phyloP scores from a whole-genome alignment of 257 asterid species.

The Hygrophila difformis region DNA sequence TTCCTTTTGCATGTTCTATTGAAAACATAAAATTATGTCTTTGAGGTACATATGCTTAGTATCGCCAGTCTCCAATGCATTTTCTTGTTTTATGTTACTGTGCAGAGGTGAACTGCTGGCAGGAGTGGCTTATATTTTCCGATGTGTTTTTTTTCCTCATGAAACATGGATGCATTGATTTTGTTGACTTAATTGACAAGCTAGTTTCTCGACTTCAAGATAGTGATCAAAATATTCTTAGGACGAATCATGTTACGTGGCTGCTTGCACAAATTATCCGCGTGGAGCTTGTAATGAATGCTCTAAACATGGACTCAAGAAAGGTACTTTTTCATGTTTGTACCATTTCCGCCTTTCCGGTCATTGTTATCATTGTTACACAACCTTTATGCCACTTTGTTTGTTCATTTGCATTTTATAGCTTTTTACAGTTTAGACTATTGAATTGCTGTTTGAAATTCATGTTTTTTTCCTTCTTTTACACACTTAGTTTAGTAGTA shows the following conservation, averaged over 20 bases:
- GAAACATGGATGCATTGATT: conserved; percentile 95
- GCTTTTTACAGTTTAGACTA: too few species aligned
- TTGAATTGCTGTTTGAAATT: too few species aligned
- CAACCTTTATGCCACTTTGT: too few species aligned
- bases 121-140: conserved; percentile 95
- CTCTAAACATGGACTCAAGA: conserved; percentile 75
- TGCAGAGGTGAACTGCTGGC: conserved; percentile 96
- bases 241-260: conserved; percentile 98
- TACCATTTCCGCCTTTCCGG: conserved; percentile 6
- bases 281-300: conserved; percentile 89
- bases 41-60: too few species aligned
- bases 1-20: too few species aligned
- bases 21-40: too few species aligned
- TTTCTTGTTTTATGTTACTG: conserved; percentile 13
- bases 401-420: too few species aligned
- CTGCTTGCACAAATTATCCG: conserved; percentile 93
- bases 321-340: conserved; percentile 43
- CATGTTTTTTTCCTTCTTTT: conserved; percentile 2
- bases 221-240: conserved; percentile 73
- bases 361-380: conserved; percentile 14
- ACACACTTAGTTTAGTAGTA: conserved; percentile 3
- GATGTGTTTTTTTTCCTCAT: conserved; percentile 88
- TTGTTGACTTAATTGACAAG: conserved; percentile 93
- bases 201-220: conserved; percentile 87
- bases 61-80: too few species aligned